Percentiles rank a stretch among this genome's conserved stretches.
Evolutionary conservation across 768 basidiomycete genomes (phyloP).

Genomic region (Leucocoprinus sp.): DNA sequence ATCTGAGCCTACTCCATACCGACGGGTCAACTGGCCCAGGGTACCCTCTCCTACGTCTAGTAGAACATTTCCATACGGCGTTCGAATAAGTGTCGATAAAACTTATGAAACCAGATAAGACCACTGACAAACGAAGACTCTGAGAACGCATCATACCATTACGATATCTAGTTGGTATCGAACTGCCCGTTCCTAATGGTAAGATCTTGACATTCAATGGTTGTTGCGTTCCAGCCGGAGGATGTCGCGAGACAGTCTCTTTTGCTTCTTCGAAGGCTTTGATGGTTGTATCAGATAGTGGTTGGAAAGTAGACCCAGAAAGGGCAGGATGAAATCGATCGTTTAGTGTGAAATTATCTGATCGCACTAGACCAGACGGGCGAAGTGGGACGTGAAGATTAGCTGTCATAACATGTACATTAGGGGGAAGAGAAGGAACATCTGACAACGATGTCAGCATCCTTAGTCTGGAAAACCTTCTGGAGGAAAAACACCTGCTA

Average conservation of each 20-base stretch:
- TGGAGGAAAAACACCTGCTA: constrained; percentile 27
- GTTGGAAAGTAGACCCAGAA: constrained; percentile 13
- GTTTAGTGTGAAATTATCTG: constrained; percentile 21
- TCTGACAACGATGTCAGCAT: constrained; percentile 17
- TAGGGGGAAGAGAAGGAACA: constrained; percentile 40
- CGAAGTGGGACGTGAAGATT: constrained; percentile 36
- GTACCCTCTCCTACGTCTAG: constrained; percentile 91
- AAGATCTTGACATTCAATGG: constrained; percentile 43
- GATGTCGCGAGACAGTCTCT: constrained; percentile 20
- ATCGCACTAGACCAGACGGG: constrained; percentile 34
- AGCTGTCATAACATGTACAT: constrained; percentile 33
- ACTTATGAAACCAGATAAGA: constrained; percentile 32
- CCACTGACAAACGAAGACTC: not conserved
- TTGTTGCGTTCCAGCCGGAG: constrained; percentile 7
- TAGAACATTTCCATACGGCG: constrained; percentile 72
- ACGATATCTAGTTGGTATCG: constrained; percentile 76
- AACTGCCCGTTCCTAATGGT: constrained; percentile 85
- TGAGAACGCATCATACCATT: constrained; percentile 55
- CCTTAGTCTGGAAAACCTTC: not conserved
- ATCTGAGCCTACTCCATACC: constrained; percentile 49
- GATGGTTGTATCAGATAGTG: constrained; percentile 24
- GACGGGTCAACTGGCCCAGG: constrained; percentile 77
- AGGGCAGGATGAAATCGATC: constrained; percentile 33
- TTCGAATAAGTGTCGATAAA: constrained; percentile 66
- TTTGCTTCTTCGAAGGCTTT: constrained; percentile 33